Base-by-base conservation (phyloP, 345 rosid species). In the Syzygium aqueum region DNA sequence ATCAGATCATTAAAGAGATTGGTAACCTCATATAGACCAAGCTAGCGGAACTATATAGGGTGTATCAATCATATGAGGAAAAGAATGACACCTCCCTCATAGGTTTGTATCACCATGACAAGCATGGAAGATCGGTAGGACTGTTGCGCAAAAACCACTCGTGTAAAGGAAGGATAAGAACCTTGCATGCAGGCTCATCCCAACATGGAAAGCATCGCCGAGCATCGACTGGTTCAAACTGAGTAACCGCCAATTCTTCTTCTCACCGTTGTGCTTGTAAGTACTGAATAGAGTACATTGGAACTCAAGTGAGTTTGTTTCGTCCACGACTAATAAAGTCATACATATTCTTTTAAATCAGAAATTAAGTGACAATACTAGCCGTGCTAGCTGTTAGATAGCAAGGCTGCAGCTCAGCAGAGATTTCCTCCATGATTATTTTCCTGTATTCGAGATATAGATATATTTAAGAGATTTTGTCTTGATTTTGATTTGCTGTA, bases 161-260 rank as follows among this genome's bases (percentile, higher is more conserved):
- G 77, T 52, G 51, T n/a, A 83, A 85, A 43, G 13, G 84, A 87
- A 7, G 33, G 83, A 52, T 33, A 80, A 28, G 28, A 43, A 95
- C 99, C 98, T 97, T 97, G 98, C 95, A 95, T 87, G 96, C 95
- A 87, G 99, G 99, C 90, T 97, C 99, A 87, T 97, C 99, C 99
- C 99, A 96, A 86, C 99, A 97, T 0, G 99, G 99, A 89, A 97
- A 96, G 90, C 98, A 97, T 88, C 94, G 92, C 90, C 99, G 93
- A 46, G 99, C 98, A 93, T 97, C 98, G 84, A 94, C 99, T 15
- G 99, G 98, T 91, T 96, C 99, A 90, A 97, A 97, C 90, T 97
- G 99, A 3, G 99, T 97, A 84, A 96, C 99, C 8, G 97, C 99
- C 99, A 97, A 85, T 97, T 95, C 95, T 93, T 97, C 94, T 94